Evolutionary conservation across 2,329 filamentous ascomycete genomes (phyloP).

Genomic region (Nemania diffusa): DNA sequence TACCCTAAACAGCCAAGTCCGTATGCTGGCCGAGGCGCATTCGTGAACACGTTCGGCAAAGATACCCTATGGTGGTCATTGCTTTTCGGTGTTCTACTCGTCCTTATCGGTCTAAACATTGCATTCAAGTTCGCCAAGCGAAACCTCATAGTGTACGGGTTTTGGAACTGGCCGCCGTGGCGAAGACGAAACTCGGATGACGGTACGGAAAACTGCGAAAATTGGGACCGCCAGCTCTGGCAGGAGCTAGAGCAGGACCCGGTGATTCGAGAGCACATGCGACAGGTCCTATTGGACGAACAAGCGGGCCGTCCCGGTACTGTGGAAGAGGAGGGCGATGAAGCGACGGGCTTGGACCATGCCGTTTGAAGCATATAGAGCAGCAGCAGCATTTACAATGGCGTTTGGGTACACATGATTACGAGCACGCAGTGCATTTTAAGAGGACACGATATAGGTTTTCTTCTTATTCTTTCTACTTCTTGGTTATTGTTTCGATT

Average conservation of each 20-base stretch:
- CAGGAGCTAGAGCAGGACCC: slow-evolving; percentile 68
- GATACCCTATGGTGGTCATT: slow-evolving; percentile 80
- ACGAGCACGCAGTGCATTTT: slow-evolving; percentile 1
- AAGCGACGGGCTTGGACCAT: slow-evolving; percentile 30
- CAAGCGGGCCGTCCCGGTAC: slow-evolving; percentile 10
- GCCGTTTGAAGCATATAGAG: slow-evolving; percentile 18
- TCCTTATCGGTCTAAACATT: slow-evolving; percentile 73
- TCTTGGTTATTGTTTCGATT: slow-evolving; percentile 4
- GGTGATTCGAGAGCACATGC: slow-evolving; percentile 55
- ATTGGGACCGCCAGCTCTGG: slow-evolving; percentile 66
- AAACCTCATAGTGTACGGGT: slow-evolving; percentile 57
- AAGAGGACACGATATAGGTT: not conserved
- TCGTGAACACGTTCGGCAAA: slow-evolving; percentile 72
- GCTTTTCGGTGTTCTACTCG: slow-evolving; percentile 69
- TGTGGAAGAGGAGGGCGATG: slow-evolving; percentile 35
- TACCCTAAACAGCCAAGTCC: slow-evolving; percentile 64
- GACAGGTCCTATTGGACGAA: slow-evolving; percentile 37
- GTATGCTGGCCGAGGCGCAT: slow-evolving; percentile 76
- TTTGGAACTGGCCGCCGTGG: slow-evolving; percentile 62
- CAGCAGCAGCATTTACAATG: slow-evolving; percentile 28
- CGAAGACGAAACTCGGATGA: slow-evolving; percentile 41
- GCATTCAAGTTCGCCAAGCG: slow-evolving; percentile 63
- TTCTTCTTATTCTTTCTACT: not conserved
- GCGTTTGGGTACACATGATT: slow-evolving; percentile 22
- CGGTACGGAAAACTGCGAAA: slow-evolving; percentile 52